These are phyloP conservation scores for Solanum chiquidenum DNA, from an alignment of 257 asterid genomes.

Conservation along the genomic window DNA sequence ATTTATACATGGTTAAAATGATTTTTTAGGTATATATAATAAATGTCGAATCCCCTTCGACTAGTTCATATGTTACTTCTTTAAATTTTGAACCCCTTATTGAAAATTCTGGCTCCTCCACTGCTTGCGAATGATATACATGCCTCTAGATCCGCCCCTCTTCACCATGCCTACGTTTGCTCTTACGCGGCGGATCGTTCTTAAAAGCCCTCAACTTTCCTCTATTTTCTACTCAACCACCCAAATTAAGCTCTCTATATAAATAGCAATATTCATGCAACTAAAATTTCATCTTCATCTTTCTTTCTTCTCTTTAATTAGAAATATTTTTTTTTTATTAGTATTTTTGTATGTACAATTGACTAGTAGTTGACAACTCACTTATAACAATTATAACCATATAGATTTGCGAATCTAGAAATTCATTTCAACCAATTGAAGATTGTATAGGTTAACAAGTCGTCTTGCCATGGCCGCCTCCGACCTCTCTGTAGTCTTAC, in stretches of 20 bases:
- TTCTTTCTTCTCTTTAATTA: background rate
- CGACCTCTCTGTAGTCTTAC: slow-evolving; percentile 37
- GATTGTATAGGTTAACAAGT: background rate
- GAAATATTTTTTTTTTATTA: background rate
- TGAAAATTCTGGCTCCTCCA: background rate
- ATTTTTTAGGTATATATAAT: no score
- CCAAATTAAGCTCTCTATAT: background rate
- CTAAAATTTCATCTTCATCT: background rate
- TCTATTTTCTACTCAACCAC: background rate
- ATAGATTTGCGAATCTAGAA: background rate
- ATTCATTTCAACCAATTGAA: background rate
- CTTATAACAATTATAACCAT: background rate
- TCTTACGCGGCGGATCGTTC: background rate
- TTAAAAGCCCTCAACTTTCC: background rate
- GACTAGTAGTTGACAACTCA: background rate
- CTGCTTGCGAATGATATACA: background rate
- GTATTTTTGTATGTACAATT: background rate
- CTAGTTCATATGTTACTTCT: no score
- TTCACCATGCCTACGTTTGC: background rate
- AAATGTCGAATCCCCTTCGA: no score
- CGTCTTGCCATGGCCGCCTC: slow-evolving; percentile 21
- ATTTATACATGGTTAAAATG: no score
- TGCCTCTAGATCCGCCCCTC: background rate
- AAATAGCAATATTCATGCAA: background rate
- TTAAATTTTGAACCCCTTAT: no score